A percentile compares a stretch with the other conserved stretches of the same genome.
Evolutionary conservation across 2,329 filamentous ascomycete species (phyloP).

Genomic region (Colletotrichum tropicicola): DNA sequence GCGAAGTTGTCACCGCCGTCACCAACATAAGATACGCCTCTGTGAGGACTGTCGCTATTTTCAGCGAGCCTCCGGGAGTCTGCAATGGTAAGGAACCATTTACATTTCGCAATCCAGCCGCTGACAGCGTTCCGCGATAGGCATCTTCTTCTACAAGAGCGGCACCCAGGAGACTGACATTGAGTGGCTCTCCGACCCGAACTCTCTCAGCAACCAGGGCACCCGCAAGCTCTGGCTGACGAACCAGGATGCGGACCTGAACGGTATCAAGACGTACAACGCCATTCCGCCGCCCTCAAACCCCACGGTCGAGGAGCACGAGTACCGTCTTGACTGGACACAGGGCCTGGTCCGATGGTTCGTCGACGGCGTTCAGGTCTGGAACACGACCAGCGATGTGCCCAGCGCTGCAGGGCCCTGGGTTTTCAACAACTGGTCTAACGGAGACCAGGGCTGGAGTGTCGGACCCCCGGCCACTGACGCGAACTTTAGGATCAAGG

Average conservation of each 20-base stretch:
- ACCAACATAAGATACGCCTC: constrained; percentile 41
- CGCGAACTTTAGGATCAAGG: constrained; percentile 37
- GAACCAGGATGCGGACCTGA: constrained; percentile 38
- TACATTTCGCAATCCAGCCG: fast-evolving
- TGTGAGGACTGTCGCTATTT: constrained; percentile 39
- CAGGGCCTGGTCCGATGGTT: constrained; percentile 35
- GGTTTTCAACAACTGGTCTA: constrained; percentile 44
- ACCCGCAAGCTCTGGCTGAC: constrained; percentile 39
- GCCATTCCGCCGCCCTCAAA: constrained; percentile 31
- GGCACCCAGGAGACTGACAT: constrained; percentile 41
- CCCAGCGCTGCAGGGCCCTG: constrained; percentile 36
- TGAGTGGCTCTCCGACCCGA: constrained; percentile 42
- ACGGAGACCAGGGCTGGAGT: constrained; percentile 40
- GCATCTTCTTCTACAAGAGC: constrained; percentile 40
- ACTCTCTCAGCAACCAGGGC: constrained; percentile 37
- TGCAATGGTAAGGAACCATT: constrained; percentile 36
- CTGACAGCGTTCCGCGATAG: constrained; percentile 26
- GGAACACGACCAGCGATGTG: constrained; percentile 37
- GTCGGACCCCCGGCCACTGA: constrained; percentile 37
- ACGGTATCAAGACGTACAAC: constrained; percentile 31
- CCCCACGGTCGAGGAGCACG: constrained; percentile 39
- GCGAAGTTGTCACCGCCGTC: constrained; percentile 35
- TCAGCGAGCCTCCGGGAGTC: constrained; percentile 39
- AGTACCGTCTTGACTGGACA: constrained; percentile 43
- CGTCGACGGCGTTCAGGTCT: constrained; percentile 37